A percentile compares a stretch with the other conserved stretches of the same genome.
phyloP scores from a whole-genome alignment of 164 flowering plant genomes.

The Aristolochia contorta region DNA sequence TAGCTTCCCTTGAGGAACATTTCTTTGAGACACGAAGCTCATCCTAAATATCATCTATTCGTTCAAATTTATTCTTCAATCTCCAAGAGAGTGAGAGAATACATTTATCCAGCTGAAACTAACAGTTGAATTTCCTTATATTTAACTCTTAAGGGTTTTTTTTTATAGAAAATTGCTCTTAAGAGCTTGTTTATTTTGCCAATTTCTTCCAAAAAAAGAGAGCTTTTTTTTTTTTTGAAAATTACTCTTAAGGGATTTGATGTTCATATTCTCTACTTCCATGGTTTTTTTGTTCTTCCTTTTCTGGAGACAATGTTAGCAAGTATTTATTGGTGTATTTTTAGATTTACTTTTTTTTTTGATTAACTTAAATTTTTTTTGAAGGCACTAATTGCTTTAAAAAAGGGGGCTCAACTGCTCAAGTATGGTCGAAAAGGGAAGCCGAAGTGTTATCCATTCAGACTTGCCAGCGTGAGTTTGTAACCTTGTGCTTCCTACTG shows the following conservation, averaged over 20 bases:
- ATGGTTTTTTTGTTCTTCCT: background rate
- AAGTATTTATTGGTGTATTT: background rate
- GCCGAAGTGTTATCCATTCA: constrained; percentile 84
- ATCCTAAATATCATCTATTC: no score
- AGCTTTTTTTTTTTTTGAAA: no score
- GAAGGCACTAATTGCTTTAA: constrained; percentile 73
- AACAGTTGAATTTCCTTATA: no score
- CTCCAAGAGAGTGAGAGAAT: no score
- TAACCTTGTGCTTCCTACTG: background rate
- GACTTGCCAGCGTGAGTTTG: constrained; percentile 74
- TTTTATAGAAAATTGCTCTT: no score
- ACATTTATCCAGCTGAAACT: no score
- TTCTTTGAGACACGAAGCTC: no score
- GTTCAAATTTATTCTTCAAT: no score
- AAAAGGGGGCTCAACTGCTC: constrained; percentile 89
- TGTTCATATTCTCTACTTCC: background rate
- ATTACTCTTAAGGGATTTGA: background rate
- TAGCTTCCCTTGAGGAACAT: no score
- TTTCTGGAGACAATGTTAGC: background rate
- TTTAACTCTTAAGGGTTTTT: no score
- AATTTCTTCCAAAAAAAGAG: no score
- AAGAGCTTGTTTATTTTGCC: no score
- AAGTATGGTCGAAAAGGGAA: constrained; percentile 99
- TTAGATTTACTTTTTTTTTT: background rate
- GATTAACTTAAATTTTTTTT: constrained; percentile 8